phyloP scores from a whole-genome alignment of 306 rosid genomes.

The Vicia sativa region DNA sequence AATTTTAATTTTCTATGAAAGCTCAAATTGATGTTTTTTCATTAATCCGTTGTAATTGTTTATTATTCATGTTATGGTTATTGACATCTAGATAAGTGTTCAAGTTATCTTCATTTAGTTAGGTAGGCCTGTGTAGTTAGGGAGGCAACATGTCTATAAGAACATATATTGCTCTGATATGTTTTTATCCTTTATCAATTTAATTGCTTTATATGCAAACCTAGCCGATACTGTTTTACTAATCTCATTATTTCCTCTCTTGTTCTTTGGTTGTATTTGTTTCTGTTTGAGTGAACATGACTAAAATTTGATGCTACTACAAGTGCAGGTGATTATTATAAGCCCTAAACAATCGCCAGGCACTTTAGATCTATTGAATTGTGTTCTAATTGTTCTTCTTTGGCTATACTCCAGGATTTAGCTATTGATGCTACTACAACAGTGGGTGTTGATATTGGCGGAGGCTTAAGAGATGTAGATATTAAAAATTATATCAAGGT shows the following conservation, averaged over 20 bases:
- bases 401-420: constrained; percentile 61
- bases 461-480: constrained; percentile 89
- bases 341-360: background rate
- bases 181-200: background rate
- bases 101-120: background rate
- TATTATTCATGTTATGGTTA: background rate
- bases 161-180: background rate
- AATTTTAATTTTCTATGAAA: background rate
- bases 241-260: constrained; percentile 5
- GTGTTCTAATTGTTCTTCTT: constrained; percentile 26
- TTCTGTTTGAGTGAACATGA: constrained; percentile 24
- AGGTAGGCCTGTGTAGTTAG: background rate
- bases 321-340: background rate
- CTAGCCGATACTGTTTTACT: constrained; percentile 7
- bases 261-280: constrained; percentile 14
- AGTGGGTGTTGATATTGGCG: constrained; percentile 89
- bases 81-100: constrained; percentile 2
- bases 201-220: background rate
- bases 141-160: background rate
- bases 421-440: constrained; percentile 92
- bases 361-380: constrained; percentile 24
- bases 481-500: constrained; percentile 91
- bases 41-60: constrained; percentile 3
- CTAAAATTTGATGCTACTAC: constrained; percentile 4
- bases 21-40: background rate